Conservation (phyloP, 2,329 filamentous ascomycete genomes). For the Colletotrichum sojae region DNA sequence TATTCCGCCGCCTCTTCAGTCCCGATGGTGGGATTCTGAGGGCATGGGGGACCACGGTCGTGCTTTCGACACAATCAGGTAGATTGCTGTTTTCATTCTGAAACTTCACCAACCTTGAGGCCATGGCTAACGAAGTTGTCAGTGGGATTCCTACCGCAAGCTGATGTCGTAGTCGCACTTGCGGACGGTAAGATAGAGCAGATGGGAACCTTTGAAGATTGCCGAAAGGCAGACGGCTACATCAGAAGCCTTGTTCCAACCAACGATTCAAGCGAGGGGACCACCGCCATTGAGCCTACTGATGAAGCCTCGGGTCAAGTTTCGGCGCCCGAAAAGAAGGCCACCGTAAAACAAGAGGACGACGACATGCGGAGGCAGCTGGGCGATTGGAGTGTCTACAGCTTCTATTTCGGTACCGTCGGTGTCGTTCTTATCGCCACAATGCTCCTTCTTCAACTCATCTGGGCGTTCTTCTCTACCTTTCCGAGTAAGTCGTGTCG, state of each 20-base stretch:
- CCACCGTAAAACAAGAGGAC: slow-evolving; percentile 11
- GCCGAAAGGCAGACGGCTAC: slow-evolving; percentile 51
- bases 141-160: slow-evolving; percentile 48
- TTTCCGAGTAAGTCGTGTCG: slow-evolving; percentile 40
- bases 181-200: slow-evolving; percentile 50
- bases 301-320: not conserved
- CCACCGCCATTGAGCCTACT: not conserved
- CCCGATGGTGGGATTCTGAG: slow-evolving; percentile 46
- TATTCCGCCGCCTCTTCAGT: slow-evolving; percentile 51
- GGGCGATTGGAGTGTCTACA: slow-evolving; percentile 48
- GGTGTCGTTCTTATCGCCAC: slow-evolving; percentile 31
- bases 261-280: not conserved
- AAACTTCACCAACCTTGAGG: too few relatives aligned
- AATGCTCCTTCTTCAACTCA: slow-evolving; percentile 42
- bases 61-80: slow-evolving; percentile 55
- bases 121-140: not conserved
- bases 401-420: slow-evolving; percentile 45
- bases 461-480: slow-evolving; percentile 43
- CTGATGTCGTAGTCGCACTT: slow-evolving; percentile 53
- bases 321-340: not conserved
- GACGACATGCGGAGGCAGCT: slow-evolving; percentile 43
- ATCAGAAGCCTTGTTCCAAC: slow-evolving; percentile 46
- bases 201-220: slow-evolving; percentile 51
- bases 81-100: not conserved
- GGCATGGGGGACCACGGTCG: slow-evolving; percentile 50